Percentiles rank a stretch among this genome's conserved stretches.
Evolutionary conservation across 2,329 filamentous ascomycete genomes (phyloP).

Genomic region (Alternaria sp.): DNA sequence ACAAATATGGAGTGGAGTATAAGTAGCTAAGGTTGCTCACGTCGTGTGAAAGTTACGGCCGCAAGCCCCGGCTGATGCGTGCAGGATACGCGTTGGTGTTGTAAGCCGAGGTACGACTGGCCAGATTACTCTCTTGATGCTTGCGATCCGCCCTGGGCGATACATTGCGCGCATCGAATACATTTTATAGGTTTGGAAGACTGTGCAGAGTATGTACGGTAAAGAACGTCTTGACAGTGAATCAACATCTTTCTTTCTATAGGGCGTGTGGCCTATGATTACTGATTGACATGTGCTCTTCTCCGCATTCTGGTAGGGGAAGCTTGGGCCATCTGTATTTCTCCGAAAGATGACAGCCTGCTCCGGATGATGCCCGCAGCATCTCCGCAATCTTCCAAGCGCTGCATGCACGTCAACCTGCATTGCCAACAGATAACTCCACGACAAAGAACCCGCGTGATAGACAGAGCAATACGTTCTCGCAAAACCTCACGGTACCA

Average conservation of each 20-base stretch:
- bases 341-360: background rate
- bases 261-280: background rate
- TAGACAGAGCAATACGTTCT: background rate
- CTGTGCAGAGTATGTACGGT: background rate
- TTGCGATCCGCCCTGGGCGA: background rate
- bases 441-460: background rate
- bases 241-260: background rate
- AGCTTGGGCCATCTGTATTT: constrained; percentile 1
- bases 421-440: constrained; percentile 1
- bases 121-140: constrained; percentile 14
- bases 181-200: background rate
- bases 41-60: constrained; percentile 28
- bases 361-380: constrained; percentile 8
- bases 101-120: constrained; percentile 30
- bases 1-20: background rate
- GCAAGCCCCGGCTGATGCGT: constrained; percentile 16
- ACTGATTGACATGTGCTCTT: constrained; percentile 1
- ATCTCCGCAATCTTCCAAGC: constrained; percentile 24
- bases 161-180: background rate
- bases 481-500: background rate
- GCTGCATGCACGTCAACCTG: constrained; percentile 27
- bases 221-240: background rate
- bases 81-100: constrained; percentile 4
- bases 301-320: constrained; percentile 1
- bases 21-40: constrained; percentile 15